Evolutionary conservation across 1,284 basidiomycete species (phyloP), one percentile per base, ranked within the genome.

Genomic region (Pterula multifida): DNA sequence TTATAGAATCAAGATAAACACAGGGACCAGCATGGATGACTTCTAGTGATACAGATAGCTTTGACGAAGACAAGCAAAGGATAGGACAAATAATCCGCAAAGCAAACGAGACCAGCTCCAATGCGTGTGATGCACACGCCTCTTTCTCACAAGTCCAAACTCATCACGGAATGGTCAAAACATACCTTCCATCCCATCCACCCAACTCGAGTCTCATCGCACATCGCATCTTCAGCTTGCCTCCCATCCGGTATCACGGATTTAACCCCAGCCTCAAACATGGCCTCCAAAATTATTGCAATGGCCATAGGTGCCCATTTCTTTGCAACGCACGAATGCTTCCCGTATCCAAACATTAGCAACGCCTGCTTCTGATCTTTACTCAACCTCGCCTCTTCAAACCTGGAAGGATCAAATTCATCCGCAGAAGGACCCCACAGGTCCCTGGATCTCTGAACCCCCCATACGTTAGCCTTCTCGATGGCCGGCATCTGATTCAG

Each of bases 271-370:
- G 39, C 6, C 9, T 67, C 64, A 3, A 76, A 49, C 3, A 77
- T 54, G 4, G 64, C 66, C 0, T 68, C 69, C 3, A 65, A 63
- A 28, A 79, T 63, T 2, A 76, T 55, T 0, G 64, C 77, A 1
- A 67, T 70, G 1, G 72, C 72, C 49, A 71, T 65, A 0, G 74
- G 68, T 2, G 70, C 76, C 68, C 76, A 76, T 2, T 59, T 60
- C 17, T 57, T 58, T 0, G 71, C 77, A 2, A 72, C 62, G 47
- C 78, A 79, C 15, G 60, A 63, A 3, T 70, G 54, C 2, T 55
- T 58, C 1, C 68, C 71, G 44, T 58, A 55, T 1, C 77, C 78
- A 54, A 79, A 79, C 0, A 70, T 62, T 12, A 72, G 63, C 25
- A 65, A 19, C 36, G 65, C 55, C 9, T 51, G 28, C 24, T 61